Base-by-base conservation (phyloP, 108 stramenopile genomes). In the Cyclotella kingstonii region DNA sequence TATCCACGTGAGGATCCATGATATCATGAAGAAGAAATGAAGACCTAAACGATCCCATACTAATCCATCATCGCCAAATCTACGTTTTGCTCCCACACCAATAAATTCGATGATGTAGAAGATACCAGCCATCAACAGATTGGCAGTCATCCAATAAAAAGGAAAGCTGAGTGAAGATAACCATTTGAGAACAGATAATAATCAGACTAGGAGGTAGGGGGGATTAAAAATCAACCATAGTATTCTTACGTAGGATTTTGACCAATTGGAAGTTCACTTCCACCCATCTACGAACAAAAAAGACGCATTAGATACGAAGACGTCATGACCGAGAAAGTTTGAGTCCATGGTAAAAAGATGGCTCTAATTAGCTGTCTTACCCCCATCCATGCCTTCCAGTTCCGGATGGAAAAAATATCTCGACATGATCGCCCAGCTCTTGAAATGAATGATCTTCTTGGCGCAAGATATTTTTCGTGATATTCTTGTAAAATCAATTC, bases 381-480 rank as follows among this genome's bases (percentile, higher is more conserved):
- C 22, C 87, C 88, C 80, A 89, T 74, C 90, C 90, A 91, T 1
- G 47, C 59, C 66, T 81, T 78, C 88, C 89, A 90, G 11, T 50
- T 73, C 21, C 78, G 81, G 29, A 72, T 62, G 22, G 81, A 82
- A 11, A 61, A 55, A 27, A 80, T 23, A 35, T 69, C 71, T 74
- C 43, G 46, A 40, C 43, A 54, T 28, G 67, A 59, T 27, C 35
- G 51, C 19, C 61, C 63, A 10, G 79, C n/a, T 10, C 69, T 42
- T 28, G 68, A 51, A 33, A 77, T 4, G n/a, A 54, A 48, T 14
- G 57, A 70, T 51, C 55, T 51, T n/a, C 53, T 53, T 10, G 33
- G 67, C 12, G 31, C 53, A 10, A 72, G 29, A 52, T 70, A 79
- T 39, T 64, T 57, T 27, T 62, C 73, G 70, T 84, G 79, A 62